Base-by-base conservation (phyloP, 345 rosid genomes). In the Boechera retrofracta region DNA sequence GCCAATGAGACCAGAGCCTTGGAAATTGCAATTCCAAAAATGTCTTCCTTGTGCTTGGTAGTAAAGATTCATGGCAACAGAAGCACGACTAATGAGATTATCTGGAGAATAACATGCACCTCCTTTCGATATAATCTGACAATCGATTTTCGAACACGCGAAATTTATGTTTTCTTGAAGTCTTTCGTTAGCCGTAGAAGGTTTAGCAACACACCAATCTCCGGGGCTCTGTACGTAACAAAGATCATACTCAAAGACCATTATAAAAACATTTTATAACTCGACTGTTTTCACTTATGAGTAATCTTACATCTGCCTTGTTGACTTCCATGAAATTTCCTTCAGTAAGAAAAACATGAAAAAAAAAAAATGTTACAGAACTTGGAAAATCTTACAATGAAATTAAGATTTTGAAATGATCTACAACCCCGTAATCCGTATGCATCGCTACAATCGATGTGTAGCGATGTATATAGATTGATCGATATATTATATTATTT, bases 41-140 rank as follows among this genome's bases (percentile, higher is more conserved):
- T 62, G 31, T 51, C 77, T 38, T 35, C 69, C 69, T 49, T 33
- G 45, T 26, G 63, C 9, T 73, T 73, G 77, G 52, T 63, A 73
- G 51, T 73, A 73, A 54, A 64, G 60, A 62, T 73, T 73, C 77
- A 73, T 73, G 41, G 49, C 77, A 24, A 73, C 71, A 36, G 77
- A 73, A 26, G 71, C 77, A 15, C 31, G 44, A 52, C 9, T 48
- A 9, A 36, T 38, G 36, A 39, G 41, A 35, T 9, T 63, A 26
- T 49, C 45, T 35, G 77, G 69, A 29, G 6, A 16, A 42, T 49
- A 26, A 51, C 77, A 73, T 53, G 63, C 39, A 39, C 77, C 71
- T 48, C 63, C 77, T 28, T 62, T 2, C 11, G 10, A 7, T 49
- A 73, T 68, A 21, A 33, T 62, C 8, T 52, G 4, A 52, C 77